phyloP scores from a whole-genome alignment of 495 filamentous ascomycete genomes.

The Friedmanniomyces simplex region DNA sequence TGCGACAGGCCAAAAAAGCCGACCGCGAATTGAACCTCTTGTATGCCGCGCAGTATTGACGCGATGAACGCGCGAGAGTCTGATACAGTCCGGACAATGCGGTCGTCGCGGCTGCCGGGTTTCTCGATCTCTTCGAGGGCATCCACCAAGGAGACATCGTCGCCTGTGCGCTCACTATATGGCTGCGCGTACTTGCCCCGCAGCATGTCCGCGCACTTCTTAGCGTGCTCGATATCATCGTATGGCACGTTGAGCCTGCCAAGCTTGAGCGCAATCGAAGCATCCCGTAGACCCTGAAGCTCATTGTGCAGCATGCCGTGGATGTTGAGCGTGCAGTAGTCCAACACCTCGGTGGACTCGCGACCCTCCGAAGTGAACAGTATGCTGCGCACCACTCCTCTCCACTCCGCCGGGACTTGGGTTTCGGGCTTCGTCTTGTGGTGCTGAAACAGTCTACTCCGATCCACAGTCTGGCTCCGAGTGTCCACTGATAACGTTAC shows the following conservation, averaged over 20 bases:
- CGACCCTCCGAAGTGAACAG: conserved; percentile 76
- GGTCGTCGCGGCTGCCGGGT: conserved; percentile 62
- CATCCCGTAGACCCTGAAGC: conserved; percentile 77
- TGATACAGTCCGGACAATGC: conserved; percentile 73
- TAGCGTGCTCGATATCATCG: conserved; percentile 55
- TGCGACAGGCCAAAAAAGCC: conserved; percentile 85
- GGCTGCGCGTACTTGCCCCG: conserved; percentile 28
- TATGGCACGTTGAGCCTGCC: conserved; percentile 83
- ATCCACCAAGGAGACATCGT: conserved; percentile 58
- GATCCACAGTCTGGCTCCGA: conserved; percentile 77
- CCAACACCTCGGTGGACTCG: conserved; percentile 80
- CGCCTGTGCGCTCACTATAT: conserved; percentile 12
- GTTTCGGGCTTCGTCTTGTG: conserved; percentile 57
- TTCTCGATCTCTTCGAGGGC: conserved; percentile 69
- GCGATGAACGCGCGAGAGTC: conserved; percentile 89
- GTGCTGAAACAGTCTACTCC: conserved; percentile 82
- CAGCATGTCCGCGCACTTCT: conserved; percentile 45
- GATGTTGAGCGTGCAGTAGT: conserved; percentile 76
- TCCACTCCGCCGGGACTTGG: conserved; percentile 88
- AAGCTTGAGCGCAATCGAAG: conserved; percentile 80
- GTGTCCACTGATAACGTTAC: conserved; percentile 84
- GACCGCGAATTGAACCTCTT: conserved; percentile 91
- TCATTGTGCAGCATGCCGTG: conserved; percentile 88
- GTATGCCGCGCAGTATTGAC: conserved; percentile 82
- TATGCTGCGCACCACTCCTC: conserved; percentile 71